Conservation (phyloP, 306 rosid genomes). For the Prunus davidiana region DNA sequence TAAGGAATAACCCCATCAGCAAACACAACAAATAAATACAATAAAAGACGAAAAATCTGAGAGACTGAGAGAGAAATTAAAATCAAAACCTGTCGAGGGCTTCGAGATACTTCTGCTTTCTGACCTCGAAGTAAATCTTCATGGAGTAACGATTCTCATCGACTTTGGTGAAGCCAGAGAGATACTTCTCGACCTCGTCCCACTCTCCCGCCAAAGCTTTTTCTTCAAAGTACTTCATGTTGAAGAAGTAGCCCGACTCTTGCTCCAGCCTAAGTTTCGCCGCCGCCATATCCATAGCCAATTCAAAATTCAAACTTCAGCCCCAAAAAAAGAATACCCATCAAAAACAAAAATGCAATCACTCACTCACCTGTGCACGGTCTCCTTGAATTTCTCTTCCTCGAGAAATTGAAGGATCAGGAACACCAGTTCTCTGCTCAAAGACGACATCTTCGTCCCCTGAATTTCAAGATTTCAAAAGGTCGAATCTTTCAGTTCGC, state of each 20-base stretch:
- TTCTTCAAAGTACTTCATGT: slow-evolving; percentile 28
- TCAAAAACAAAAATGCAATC: neutral
- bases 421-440: slow-evolving; percentile 28
- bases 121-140: slow-evolving; percentile 30
- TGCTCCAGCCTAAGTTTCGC: slow-evolving; percentile 18
- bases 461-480: neutral
- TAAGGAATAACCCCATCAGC: neutral
- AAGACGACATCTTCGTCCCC: slow-evolving; percentile 19
- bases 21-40: neutral
- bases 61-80: neutral
- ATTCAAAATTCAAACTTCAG: neutral
- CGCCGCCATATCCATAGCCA: slow-evolving; percentile 1
- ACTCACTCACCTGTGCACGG: slow-evolving; percentile 15
- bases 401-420: slow-evolving; percentile 24
- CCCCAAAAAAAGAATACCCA: neutral
- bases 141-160: slow-evolving; percentile 28
- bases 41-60: neutral
- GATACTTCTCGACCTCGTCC: slow-evolving; percentile 27
- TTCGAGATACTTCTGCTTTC: slow-evolving; percentile 31
- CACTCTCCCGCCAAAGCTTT: slow-evolving; percentile 22
- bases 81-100: slow-evolving; percentile 14
- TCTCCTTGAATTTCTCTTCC: slow-evolving; percentile 29
- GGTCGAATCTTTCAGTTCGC: neutral
- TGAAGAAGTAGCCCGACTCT: slow-evolving; percentile 25
- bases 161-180: slow-evolving; percentile 27